A percentile compares a stretch with the other conserved stretches of the same genome.
Conservation (phyloP, 495 filamentous ascomycete species). For the Cercophora sp. region DNA sequence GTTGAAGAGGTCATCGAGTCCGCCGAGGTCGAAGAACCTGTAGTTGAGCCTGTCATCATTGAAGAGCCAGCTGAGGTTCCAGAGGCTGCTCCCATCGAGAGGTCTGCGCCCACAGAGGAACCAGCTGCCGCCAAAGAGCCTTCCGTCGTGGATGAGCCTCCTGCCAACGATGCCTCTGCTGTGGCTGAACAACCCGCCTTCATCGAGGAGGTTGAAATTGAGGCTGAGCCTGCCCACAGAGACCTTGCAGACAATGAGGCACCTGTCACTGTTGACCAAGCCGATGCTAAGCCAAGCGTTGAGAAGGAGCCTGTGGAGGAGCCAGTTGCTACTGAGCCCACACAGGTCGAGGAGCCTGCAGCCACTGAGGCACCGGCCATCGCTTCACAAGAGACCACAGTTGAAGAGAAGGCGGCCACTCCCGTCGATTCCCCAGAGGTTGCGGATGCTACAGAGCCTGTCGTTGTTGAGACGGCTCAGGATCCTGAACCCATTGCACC, state of each 20-base stretch:
- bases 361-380: too few species aligned
- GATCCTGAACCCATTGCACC: too few species aligned
- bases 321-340: too few species aligned
- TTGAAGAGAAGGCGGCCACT: too few species aligned
- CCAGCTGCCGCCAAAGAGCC: not conserved
- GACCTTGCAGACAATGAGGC: not conserved
- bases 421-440: too few species aligned
- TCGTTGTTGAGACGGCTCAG: too few species aligned
- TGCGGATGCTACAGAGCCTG: too few species aligned
- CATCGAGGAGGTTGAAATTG: not conserved
- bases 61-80: constrained; percentile 5
- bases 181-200: constrained; percentile 1
- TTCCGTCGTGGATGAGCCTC: not conserved
- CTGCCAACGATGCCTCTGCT: not conserved
- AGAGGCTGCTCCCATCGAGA: not conserved
- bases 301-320: not conserved
- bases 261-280: not conserved
- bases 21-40: not conserved
- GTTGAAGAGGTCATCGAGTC: constrained; percentile 11
- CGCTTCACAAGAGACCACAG: too few species aligned
- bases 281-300: not conserved
- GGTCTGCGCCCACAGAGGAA: not conserved
- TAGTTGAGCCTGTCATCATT: constrained; percentile 5
- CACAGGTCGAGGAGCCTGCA: too few species aligned
- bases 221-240: too few species aligned